These are phyloP conservation scores for Epichloe aotearoae DNA, from an alignment of 2,329 filamentous ascomycete species.

Conservation along the genomic window DNA sequence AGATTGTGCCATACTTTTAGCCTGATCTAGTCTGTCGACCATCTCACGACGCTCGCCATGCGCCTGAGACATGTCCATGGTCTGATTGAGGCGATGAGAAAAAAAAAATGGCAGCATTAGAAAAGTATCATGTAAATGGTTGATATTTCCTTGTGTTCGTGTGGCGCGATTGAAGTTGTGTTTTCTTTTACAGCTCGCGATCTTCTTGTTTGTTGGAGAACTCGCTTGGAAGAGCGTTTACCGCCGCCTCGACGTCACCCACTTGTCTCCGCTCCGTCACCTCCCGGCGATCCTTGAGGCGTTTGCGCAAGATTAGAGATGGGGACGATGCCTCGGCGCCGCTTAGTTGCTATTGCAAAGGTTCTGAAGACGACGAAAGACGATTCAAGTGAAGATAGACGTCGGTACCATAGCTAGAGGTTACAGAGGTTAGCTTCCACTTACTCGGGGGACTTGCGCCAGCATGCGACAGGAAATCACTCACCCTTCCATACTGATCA, in stretches of 20 bases:
- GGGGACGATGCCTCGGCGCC: slow-evolving; percentile 22
- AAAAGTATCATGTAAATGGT: background rate
- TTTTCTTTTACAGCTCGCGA: slow-evolving; percentile 20
- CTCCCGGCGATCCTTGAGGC: slow-evolving; percentile 52
- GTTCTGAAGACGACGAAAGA: slow-evolving; percentile 88
- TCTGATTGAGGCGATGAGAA: background rate
- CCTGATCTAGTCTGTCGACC: background rate
- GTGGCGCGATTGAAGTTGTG: background rate
- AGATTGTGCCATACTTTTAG: background rate
- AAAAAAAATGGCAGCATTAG: background rate
- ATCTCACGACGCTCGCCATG: background rate
- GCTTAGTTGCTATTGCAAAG: slow-evolving; percentile 81
- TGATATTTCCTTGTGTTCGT: background rate
- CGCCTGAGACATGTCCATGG: background rate
- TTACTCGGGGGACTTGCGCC: background rate
- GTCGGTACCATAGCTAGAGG: slow-evolving; percentile 78
- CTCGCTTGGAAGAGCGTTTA: slow-evolving; percentile 36
- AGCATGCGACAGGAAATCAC: slow-evolving; percentile 18
- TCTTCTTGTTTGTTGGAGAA: slow-evolving; percentile 16
- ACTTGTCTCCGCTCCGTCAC: slow-evolving; percentile 82
- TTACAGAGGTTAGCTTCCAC: slow-evolving; percentile 9
- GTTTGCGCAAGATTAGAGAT: slow-evolving; percentile 42
- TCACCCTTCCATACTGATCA: slow-evolving; percentile 99
- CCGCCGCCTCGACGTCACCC: slow-evolving; percentile 69
- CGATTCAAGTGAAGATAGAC: slow-evolving; percentile 97